These are phyloP conservation scores for Fusarium secorum DNA, from an alignment of 2,329 filamentous ascomycete genomes.

Conservation along the genomic window DNA sequence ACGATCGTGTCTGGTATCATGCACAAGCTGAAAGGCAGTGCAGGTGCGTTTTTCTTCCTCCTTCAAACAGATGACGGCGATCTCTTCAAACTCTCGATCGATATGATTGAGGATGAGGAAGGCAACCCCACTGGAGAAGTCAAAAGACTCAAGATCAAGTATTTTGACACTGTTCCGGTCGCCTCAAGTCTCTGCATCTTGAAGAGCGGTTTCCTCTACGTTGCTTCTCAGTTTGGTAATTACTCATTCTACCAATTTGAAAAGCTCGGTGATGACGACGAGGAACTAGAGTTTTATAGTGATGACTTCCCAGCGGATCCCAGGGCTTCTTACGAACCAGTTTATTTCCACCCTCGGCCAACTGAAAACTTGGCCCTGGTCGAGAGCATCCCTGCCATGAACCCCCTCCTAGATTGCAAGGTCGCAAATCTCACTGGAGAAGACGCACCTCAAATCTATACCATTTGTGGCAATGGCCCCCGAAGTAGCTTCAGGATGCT, in stretches of 20 bases:
- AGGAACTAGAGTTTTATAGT: slow-evolving; percentile 85
- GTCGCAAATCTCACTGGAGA: slow-evolving; percentile 90
- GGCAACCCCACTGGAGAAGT: slow-evolving; percentile 84
- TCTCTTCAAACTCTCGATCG: slow-evolving; percentile 93
- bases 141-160: slow-evolving; percentile 87
- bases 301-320: slow-evolving; percentile 83
- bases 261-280: slow-evolving; percentile 93
- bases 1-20: slow-evolving; percentile 91
- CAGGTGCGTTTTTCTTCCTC: slow-evolving; percentile 94
- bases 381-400: slow-evolving; percentile 86
- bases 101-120: slow-evolving; percentile 84
- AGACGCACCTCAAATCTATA: slow-evolving; percentile 96
- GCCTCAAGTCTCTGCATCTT: slow-evolving; percentile 89
- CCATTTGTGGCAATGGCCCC: slow-evolving; percentile 86
- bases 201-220: slow-evolving; percentile 94
- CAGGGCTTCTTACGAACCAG: slow-evolving; percentile 73
- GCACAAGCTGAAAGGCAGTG: slow-evolving; percentile 86
- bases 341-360: slow-evolving; percentile 84
- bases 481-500: slow-evolving; percentile 90
- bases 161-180: slow-evolving; percentile 94
- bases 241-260: slow-evolving; percentile 97
- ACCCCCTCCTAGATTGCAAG: slow-evolving; percentile 89
- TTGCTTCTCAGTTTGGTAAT: slow-evolving; percentile 91
- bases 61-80: slow-evolving; percentile 98
- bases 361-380: slow-evolving; percentile 85